These are phyloP conservation scores for Prunus persica DNA, from an alignment of 306 rosid genomes.

Conservation along the genomic window DNA sequence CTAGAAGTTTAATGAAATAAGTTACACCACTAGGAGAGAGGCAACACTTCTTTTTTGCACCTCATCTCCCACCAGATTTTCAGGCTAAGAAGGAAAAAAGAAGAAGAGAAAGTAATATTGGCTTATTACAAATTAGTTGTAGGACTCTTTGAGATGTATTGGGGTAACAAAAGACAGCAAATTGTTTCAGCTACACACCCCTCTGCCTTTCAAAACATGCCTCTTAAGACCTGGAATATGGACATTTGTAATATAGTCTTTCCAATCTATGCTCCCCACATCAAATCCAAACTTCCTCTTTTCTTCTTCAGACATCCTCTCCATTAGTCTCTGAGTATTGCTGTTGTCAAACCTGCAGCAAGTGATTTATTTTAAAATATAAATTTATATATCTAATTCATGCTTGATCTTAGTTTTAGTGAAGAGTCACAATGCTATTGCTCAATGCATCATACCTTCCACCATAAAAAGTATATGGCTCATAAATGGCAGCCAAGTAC, in stretches of 20 bases:
- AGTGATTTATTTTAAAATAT: neutral
- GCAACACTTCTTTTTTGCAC: constrained; percentile 22
- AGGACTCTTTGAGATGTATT: constrained; percentile 20
- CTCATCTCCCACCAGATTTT: constrained; percentile 13
- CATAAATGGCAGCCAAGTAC: constrained; percentile 79
- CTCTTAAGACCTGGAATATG: constrained; percentile 86
- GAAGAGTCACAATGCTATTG: neutral
- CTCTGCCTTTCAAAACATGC: constrained; percentile 88
- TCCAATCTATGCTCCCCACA: constrained; percentile 78
- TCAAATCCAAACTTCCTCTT: constrained; percentile 75
- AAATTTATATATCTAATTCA: neutral
- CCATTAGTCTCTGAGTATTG: constrained; percentile 68
- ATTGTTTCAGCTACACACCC: constrained; percentile 1
- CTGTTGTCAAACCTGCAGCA: constrained; percentile 82
- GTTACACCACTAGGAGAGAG: constrained; percentile 39
- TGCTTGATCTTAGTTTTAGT: neutral
- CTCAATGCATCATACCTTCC: constrained; percentile 62
- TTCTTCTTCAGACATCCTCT: constrained; percentile 79
- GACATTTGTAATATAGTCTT: constrained; percentile 72
- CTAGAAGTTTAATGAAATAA: constrained; percentile 29
- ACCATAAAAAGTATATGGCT: constrained; percentile 87
- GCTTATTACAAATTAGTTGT: constrained; percentile 31
- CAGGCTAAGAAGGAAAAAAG: neutral
- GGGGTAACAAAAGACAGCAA: constrained; percentile 4
- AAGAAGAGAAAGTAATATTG: neutral